Conservation (phyloP, 1,139 yeast species). For the Scheffersomyces segobiensis region DNA sequence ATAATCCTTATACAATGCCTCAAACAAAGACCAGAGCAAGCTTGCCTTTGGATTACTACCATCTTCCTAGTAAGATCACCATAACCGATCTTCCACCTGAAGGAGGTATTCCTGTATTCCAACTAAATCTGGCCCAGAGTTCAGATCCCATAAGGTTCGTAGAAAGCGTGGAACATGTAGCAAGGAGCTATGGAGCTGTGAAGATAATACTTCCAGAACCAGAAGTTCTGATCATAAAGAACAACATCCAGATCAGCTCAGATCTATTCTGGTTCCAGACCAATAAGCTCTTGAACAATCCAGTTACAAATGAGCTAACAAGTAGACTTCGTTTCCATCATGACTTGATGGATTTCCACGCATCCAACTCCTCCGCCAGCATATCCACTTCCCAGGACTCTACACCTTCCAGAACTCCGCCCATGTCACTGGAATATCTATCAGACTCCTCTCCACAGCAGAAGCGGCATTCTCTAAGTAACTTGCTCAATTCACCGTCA, state of each 20-base stretch:
- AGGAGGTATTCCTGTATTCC: constrained; percentile 48
- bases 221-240: constrained; percentile 39
- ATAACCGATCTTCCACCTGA: constrained; percentile 16
- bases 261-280: constrained; percentile 61
- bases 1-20: constrained; percentile 44
- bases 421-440: neutral
- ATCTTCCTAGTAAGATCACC: constrained; percentile 34
- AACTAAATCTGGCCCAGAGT: constrained; percentile 45
- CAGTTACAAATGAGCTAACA: constrained; percentile 28
- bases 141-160: constrained; percentile 54
- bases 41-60: constrained; percentile 36
- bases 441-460: neutral
- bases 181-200: constrained; percentile 66
- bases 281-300: constrained; percentile 34
- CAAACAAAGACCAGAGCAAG: constrained; percentile 44
- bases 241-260: constrained; percentile 26
- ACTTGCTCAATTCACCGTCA: constrained; percentile 2
- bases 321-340: constrained; percentile 31
- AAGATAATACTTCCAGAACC: constrained; percentile 61
- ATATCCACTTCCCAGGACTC: neutral
- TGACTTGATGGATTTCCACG: constrained; percentile 32
- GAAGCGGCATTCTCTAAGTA: constrained; percentile 1
- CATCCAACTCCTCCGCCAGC: constrained; percentile 6
- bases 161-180: constrained; percentile 47
- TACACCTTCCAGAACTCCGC: neutral